Evolutionary conservation across 306 rosid species (phyloP).

Genomic region (Gillenia trifoliata): DNA sequence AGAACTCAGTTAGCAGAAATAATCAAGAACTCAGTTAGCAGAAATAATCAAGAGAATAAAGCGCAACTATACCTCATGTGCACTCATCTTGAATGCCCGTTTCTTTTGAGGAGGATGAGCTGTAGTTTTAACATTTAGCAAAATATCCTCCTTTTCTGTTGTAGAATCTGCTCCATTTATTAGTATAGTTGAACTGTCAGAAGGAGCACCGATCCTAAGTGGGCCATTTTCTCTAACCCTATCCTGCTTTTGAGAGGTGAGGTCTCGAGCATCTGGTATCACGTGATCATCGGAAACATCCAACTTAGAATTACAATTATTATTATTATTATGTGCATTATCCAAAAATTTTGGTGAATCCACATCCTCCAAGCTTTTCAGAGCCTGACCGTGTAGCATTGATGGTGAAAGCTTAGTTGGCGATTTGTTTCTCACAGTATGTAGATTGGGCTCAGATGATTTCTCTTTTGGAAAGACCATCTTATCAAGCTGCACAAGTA

Average conservation of each 20-base stretch:
- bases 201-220: slow-evolving; percentile 32
- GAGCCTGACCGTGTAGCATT: slow-evolving; percentile 81
- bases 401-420: slow-evolving; percentile 71
- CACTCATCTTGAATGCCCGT: slow-evolving; percentile 76
- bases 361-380: slow-evolving; percentile 67
- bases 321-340: slow-evolving; percentile 19
- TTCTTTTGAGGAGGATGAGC: slow-evolving; percentile 47
- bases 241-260: slow-evolving; percentile 30
- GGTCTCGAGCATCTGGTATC: slow-evolving; percentile 28
- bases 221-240: slow-evolving; percentile 49
- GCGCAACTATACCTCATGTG: slow-evolving; percentile 66
- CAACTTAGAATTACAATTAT: neutral
- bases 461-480: slow-evolving; percentile 71
- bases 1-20: neutral
- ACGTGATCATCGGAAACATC: slow-evolving; percentile 24
- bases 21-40: neutral
- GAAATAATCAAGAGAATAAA: neutral
- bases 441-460: slow-evolving; percentile 41
- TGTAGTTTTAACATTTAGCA: slow-evolving; percentile 14
- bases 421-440: slow-evolving; percentile 37
- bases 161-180: slow-evolving; percentile 30
- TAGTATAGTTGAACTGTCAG: slow-evolving; percentile 22
- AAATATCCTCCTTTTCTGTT: slow-evolving; percentile 23
- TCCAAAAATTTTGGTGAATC: slow-evolving; percentile 60
- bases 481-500: slow-evolving; percentile 72